Base-by-base conservation (phyloP, 352 stramenopile species). In the Hyaloperonospora brassicae region DNA sequence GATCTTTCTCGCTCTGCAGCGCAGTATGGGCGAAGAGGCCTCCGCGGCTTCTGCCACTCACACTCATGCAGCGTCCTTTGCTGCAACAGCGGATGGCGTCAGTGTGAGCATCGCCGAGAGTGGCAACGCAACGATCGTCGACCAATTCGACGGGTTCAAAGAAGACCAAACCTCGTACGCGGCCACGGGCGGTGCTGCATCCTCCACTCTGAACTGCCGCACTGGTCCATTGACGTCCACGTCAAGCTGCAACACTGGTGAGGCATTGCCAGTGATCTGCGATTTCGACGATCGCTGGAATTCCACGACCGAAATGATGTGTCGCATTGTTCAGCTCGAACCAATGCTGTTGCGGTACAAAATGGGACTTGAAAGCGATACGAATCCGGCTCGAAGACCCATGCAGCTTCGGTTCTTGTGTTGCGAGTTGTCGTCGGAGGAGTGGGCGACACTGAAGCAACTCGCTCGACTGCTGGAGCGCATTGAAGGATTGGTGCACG, bases 371-470 rank as follows among this genome's bases (percentile, higher is more conserved):
- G 79, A 89, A 45, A 78, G 72, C 47, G 79, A 89, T 58, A 81
- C 69, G 8, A 86, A 74, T n/a, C 75, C 79, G 36, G 79, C 76
- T 39, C 71, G 79, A 7, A 66, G 76, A 25, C 76, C 79, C 1
- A 89, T 89, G 79, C 79, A 89, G 55, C 60, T 90, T 45, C 77
- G 77, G 5, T 88, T 90, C 49, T 70, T 86, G 52, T 88, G 80
- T 50, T 88, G 77, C 34, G 77, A 87, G 47, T 55, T 90, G 21
- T 86, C 80, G 21, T 43, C 57, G 7, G 76, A 86, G 5, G 79
- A 89, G 49, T 87, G 76, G 79, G 55, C 62, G 1, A 72, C 72
- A n/a, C 57, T 89, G 11, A 87, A 88, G 36, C 76, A 90, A 52
- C 69, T 86, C 13, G 77, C 76, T 17, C 56, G 66, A 46, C 51